Base-by-base conservation (phyloP, 2,329 filamentous ascomycete genomes). In the Aureobasidium subglaciale region DNA sequence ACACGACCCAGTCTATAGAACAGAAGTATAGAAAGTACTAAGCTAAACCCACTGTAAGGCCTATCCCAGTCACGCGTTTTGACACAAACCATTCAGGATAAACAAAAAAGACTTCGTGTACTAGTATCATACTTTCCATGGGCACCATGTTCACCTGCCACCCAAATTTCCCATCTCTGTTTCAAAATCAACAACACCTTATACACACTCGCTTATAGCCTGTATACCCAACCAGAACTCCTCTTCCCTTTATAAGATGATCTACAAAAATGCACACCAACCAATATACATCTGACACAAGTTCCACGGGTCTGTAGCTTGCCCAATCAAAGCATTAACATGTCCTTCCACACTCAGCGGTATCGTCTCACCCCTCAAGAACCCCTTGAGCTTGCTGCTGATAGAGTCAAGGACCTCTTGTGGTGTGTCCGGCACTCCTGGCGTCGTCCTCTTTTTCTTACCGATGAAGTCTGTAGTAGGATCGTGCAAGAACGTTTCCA, bases 401-500 rank as follows among this genome's bases (percentile, higher is more conserved):
- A 99, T 95, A 63, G 84, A 90, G 69, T 96, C 90, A 38, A 99
- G 79, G 50, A 97, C 93, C 63, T 88, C 90, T 63, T 84, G 79
- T 8, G 85, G 84, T 27, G 84, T 87, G 56, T 85, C 83, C 5
- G 85, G 83, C 27, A 86, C 78, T 65, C 79, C 69, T 6, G 68
- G 67, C 50, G 76, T 75, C 48, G 74, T 76, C 62, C 76, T 76
- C 65, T 78, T 79, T 72, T 80, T 72, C 60, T 87, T 90, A 52
- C 86, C 86, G 64, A 96, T 83, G 60, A 97, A 84, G 67, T 99
- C 95, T 11, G 96, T 84, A 13, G 95, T 97, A 0, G 93, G 93
- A 68, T 99, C 93, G 67, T 99, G 91, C 61, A 99, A 82, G 67
- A 99, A 99, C 0, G 93, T 91, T 73, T 99, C 95, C 1, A 99